Conservation (phyloP, 106 monocot species). For the Dendrobium officinale region DNA sequence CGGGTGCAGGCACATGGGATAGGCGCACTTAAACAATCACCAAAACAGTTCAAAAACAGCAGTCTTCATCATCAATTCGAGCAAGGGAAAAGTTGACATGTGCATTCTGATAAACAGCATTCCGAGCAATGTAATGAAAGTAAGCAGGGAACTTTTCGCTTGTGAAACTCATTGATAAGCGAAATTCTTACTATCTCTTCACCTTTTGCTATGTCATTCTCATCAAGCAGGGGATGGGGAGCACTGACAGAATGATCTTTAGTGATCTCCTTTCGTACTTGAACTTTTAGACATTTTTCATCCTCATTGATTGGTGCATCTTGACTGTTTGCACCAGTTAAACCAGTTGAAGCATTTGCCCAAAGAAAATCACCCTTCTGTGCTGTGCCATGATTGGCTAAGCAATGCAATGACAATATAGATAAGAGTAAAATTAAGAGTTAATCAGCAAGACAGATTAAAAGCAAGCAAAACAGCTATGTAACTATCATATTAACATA, state of each 20-base stretch:
- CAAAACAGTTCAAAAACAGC: constrained; percentile 70
- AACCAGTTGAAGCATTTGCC: background rate
- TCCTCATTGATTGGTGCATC: background rate
- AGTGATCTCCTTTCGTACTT: background rate
- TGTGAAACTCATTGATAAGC: constrained; percentile 48
- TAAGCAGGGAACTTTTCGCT: constrained; percentile 39
- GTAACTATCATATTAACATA: constrained; percentile 2
- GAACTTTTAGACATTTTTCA: background rate
- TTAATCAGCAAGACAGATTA: background rate
- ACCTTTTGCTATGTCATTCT: constrained; percentile 68
- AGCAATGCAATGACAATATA: background rate
- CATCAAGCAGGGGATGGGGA: constrained; percentile 51
- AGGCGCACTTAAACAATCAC: constrained; percentile 56
- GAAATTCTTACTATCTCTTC: constrained; percentile 70
- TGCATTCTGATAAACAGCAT: constrained; percentile 66
- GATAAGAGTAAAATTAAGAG: background rate
- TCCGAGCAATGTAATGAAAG: constrained; percentile 72
- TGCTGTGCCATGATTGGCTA: constrained; percentile 10
- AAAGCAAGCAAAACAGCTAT: background rate
- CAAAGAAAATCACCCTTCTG: background rate
- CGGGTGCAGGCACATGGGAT: constrained; percentile 79
- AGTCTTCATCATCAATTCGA: constrained; percentile 79
- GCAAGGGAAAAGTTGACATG: constrained; percentile 86
- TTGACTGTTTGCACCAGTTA: background rate
- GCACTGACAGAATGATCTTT: constrained; percentile 26